Conservation (phyloP, 2,329 filamentous ascomycete species). For the Penicillium hordei region DNA sequence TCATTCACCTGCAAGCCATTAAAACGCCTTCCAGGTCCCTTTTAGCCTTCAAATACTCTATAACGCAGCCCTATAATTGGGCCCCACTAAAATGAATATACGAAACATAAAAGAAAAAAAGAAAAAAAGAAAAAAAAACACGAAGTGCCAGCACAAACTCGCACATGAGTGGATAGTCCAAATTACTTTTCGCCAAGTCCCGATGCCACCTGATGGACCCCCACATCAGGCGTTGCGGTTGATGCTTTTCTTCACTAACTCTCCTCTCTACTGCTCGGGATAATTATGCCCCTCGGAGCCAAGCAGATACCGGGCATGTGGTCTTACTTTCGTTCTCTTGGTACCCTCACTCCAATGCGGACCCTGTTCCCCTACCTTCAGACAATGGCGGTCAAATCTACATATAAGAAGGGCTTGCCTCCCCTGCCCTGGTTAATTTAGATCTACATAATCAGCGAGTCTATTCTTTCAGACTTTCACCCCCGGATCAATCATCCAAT, state of each 20-base stretch:
- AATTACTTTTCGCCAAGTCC: not conserved
- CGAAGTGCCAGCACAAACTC: conserved; percentile 2
- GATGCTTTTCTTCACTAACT: not conserved
- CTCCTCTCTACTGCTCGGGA: not conserved
- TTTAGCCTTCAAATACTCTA: not conserved
- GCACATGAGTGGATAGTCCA: conserved; percentile 2
- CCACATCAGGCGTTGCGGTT: conserved; percentile 14
- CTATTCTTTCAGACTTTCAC: not conserved
- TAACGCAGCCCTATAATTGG: not conserved
- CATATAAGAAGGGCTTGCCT: conserved; percentile 14
- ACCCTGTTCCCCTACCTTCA: not conserved
- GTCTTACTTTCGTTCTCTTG: not conserved
- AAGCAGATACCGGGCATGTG: conserved; percentile 2
- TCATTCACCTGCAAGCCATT: not conserved
- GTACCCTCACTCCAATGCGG: not conserved
- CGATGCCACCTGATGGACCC: conserved; percentile 15
- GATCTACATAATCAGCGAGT: not conserved
- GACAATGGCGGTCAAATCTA: conserved; percentile 6
- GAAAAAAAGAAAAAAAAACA: not conserved
- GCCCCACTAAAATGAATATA: not conserved
- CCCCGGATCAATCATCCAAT: not conserved
- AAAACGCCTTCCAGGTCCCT: not conserved
- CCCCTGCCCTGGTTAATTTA: not conserved
- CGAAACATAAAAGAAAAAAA: not conserved
- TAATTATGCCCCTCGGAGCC: conserved; percentile 2